A percentile compares a stretch with the other conserved stretches of the same genome.
phyloP scores from a whole-genome alignment of 805 yeast species.

The Ogataea angusta region DNA sequence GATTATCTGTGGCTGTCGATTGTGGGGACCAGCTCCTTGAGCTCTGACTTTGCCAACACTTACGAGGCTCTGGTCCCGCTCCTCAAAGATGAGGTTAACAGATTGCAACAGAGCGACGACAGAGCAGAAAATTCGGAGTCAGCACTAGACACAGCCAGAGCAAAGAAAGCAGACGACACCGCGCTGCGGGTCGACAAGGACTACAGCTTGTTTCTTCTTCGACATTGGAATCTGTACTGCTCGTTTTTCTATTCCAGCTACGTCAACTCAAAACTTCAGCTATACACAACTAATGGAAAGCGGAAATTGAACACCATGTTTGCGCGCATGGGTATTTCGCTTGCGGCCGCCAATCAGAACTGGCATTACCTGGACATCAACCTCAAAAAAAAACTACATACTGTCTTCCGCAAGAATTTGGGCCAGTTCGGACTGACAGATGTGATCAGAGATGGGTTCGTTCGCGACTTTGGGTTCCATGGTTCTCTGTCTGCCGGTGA shows the following conservation, averaged over 20 bases:
- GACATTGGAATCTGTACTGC: constrained; percentile 93
- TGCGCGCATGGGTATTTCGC: constrained; percentile 93
- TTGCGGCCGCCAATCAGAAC: constrained; percentile 82
- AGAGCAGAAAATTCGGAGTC: constrained; percentile 7
- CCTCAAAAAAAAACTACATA: constrained; percentile 68
- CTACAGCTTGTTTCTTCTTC: constrained; percentile 76
- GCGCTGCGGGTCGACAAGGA: constrained; percentile 71
- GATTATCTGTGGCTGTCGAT: constrained; percentile 82
- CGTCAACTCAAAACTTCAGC: constrained; percentile 78
- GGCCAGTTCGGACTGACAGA: constrained; percentile 80
- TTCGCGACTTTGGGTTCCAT: constrained; percentile 80
- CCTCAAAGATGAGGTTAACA: constrained; percentile 74
- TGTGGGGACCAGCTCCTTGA: constrained; percentile 82
- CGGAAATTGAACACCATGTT: constrained; percentile 84
- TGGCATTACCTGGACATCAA: constrained; percentile 89
- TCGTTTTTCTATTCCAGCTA: constrained; percentile 88
- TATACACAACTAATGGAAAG: constrained; percentile 92
- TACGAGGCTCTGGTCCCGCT: constrained; percentile 72
- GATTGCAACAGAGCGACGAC: constrained; percentile 46
- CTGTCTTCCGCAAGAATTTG: constrained; percentile 65
- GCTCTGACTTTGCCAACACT: constrained; percentile 67
- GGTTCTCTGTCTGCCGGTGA: constrained; percentile 91
- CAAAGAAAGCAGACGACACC: constrained; percentile 32
- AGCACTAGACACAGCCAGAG: constrained; percentile 20
- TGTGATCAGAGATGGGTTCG: constrained; percentile 79